These are phyloP conservation scores for Colletotrichum cereale DNA, from an alignment of 2,329 filamentous ascomycete genomes.

Conservation along the genomic window DNA sequence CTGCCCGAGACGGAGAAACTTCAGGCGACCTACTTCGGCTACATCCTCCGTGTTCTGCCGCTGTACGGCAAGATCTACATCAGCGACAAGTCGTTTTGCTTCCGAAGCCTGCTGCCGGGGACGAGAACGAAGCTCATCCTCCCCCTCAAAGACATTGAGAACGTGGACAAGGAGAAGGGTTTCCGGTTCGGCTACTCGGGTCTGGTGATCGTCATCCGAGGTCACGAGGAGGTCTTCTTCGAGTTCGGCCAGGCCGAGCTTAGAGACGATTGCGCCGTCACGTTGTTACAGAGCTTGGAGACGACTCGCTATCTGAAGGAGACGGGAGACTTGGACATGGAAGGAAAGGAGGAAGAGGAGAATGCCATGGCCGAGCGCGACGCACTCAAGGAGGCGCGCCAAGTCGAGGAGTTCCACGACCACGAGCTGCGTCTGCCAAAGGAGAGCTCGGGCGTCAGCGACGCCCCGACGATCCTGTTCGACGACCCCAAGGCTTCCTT, in stretches of 20 bases:
- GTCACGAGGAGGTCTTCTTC: constrained; percentile 96
- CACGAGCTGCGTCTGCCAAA: constrained; percentile 65
- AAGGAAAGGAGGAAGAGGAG: constrained; percentile 78
- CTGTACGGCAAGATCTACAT: constrained; percentile 98
- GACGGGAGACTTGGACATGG: constrained; percentile 74
- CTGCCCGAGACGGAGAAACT: constrained; percentile 87
- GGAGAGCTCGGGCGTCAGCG: constrained; percentile 59
- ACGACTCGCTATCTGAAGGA: constrained; percentile 78
- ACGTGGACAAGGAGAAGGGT: constrained; percentile 93
- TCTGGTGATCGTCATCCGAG: constrained; percentile 90
- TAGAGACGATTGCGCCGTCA: constrained; percentile 90
- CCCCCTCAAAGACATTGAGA: constrained; percentile 91
- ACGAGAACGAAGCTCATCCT: constrained; percentile 94
- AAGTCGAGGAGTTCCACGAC: constrained; percentile 60
- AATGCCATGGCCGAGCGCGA: constrained; percentile 84
- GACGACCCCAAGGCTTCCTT: constrained; percentile 91
- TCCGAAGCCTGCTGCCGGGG: constrained; percentile 89
- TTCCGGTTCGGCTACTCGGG: constrained; percentile 93
- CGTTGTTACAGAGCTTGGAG: constrained; percentile 82
- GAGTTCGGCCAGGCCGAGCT: constrained; percentile 84
- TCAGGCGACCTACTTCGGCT: constrained; percentile 91
- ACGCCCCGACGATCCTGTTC: constrained; percentile 83
- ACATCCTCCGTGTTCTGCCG: constrained; percentile 88
- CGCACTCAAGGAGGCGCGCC: constrained; percentile 80
- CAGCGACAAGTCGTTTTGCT: constrained; percentile 89